phyloP scores from a whole-genome alignment of 371 early-diverging fungal genomes.

The Mortierella sp. region DNA sequence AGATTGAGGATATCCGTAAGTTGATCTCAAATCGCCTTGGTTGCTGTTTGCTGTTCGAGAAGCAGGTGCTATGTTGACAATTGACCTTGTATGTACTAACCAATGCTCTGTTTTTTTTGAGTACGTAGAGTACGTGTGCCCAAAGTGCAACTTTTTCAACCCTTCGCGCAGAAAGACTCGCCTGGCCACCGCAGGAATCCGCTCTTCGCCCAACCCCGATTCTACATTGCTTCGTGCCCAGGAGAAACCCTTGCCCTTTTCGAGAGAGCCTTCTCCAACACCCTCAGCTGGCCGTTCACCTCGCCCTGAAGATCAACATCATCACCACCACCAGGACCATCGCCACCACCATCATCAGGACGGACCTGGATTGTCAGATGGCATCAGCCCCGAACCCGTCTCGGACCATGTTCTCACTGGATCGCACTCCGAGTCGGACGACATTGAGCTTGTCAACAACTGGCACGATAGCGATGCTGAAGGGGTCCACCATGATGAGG shows the following conservation, averaged over 20 bases:
- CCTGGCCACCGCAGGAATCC: constrained; percentile 16
- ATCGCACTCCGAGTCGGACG: constrained; percentile 36
- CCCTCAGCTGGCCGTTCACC: constrained; percentile 31
- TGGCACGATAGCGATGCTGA: constrained; percentile 53
- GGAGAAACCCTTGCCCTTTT: constrained; percentile 35
- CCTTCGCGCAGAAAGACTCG: constrained; percentile 53
- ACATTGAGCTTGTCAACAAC: constrained; percentile 51
- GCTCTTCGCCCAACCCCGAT: constrained; percentile 25
- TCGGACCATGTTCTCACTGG: not conserved
- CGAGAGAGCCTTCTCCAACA: constrained; percentile 46
- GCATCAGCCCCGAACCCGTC: constrained; percentile 15
- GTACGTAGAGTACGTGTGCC: constrained; percentile 63
- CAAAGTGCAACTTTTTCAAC: constrained; percentile 66
- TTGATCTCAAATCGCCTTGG: constrained; percentile 18
- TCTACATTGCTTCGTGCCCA: constrained; percentile 38
- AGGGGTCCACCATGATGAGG: constrained; percentile 57
- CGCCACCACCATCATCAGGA: not conserved
- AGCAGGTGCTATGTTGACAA: no score
- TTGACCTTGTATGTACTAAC: not conserved
- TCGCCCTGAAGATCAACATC: constrained; percentile 18
- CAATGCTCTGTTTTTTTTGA: not conserved
- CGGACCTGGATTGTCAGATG: constrained; percentile 17
- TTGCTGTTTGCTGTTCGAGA: not conserved
- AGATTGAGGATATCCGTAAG: constrained; percentile 79
- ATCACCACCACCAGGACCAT: not conserved